Conservation (phyloP, 2,329 filamentous ascomycete species). For the Simplicillium sp. region DNA sequence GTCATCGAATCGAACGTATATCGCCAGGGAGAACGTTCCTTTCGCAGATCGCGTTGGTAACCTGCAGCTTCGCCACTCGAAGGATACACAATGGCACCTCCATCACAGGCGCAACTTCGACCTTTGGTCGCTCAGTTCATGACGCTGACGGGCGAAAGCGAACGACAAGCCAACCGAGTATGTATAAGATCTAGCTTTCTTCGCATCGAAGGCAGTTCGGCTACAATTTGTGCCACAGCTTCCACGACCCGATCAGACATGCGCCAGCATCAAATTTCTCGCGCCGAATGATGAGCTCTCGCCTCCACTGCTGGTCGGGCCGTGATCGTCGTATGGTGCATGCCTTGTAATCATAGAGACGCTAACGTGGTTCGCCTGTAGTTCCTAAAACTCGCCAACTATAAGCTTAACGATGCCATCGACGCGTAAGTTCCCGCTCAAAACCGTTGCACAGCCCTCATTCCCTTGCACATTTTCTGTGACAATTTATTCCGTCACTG, state of each 20-base stretch:
- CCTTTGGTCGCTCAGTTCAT: conserved; percentile 30
- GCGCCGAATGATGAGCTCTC: no score
- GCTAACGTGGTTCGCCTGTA: conserved; percentile 14
- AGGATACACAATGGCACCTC: conserved; percentile 21
- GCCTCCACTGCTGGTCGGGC: background rate
- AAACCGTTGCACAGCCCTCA: background rate
- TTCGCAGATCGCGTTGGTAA: background rate
- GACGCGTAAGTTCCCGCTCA: conserved; percentile 43
- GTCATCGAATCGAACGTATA: no score
- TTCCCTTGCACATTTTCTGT: background rate
- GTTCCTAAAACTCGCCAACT: conserved; percentile 39
- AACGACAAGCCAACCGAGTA: conserved; percentile 35
- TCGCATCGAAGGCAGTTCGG: no score
- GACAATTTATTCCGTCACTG: background rate
- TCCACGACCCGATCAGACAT: no score
- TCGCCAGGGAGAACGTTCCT: no score
- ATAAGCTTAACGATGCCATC: conserved; percentile 43
- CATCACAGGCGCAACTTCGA: conserved; percentile 28
- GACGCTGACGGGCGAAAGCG: conserved; percentile 30
- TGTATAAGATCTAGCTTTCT: conserved; percentile 12
- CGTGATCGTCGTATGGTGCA: background rate
- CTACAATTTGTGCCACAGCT: no score
- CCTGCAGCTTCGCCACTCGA: background rate
- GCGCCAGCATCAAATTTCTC: no score
- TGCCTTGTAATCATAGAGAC: background rate